A percentile compares a stretch with the other conserved stretches of the same genome.
These are phyloP conservation scores for Diplotaxis tenuifolia DNA, from an alignment of 345 rosid genomes.

Conservation along the genomic window DNA sequence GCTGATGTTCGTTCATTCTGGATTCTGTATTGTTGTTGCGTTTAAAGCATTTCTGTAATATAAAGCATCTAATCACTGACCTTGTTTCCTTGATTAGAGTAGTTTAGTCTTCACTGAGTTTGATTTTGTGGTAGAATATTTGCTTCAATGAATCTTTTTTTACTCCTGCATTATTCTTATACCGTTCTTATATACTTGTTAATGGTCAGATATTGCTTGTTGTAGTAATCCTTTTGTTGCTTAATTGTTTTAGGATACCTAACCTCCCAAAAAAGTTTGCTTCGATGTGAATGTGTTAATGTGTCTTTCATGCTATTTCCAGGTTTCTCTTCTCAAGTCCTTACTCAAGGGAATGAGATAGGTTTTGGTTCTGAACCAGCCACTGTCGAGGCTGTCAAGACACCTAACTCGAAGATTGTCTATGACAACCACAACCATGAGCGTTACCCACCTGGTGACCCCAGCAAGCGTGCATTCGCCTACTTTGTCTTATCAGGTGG, in stretches of 20 bases:
- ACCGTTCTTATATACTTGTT: not conserved
- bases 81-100: not conserved
- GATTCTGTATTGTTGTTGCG: not conserved
- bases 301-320: constrained; percentile 30
- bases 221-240: not conserved
- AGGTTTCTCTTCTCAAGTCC: constrained; percentile 61
- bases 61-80: not conserved
- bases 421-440: constrained; percentile 82
- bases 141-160: not conserved
- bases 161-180: too few species aligned
- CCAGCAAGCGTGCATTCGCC: constrained; percentile 93
- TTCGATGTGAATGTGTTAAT: not conserved
- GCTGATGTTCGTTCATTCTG: not conserved
- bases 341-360: constrained; percentile 47
- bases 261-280: not conserved
- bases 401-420: constrained; percentile 71
- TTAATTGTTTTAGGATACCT: not conserved
- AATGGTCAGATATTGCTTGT: not conserved
- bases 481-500: constrained; percentile 89
- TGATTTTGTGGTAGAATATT: not conserved
- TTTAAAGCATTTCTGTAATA: not conserved
- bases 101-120: not conserved
- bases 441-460: constrained; percentile 90
- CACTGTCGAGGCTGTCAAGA: constrained; percentile 73
- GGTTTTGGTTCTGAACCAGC: constrained; percentile 44